Base-by-base conservation (phyloP, 1,284 basidiomycete genomes). In the Fistulina hepatica region DNA sequence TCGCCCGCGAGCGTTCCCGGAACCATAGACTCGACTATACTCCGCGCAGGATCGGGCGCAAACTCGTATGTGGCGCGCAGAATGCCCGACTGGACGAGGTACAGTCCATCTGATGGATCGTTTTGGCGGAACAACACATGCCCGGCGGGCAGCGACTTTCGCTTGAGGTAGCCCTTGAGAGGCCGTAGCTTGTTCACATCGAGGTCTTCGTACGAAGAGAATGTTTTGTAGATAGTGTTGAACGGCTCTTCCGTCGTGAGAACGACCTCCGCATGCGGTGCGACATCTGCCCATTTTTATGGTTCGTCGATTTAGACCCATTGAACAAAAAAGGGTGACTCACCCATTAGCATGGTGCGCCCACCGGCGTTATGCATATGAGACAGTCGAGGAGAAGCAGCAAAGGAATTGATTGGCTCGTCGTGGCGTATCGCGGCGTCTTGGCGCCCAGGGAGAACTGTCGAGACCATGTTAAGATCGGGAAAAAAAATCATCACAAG, bases 1-100 rank as follows among this genome's bases (percentile, higher is more conserved):
- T 95, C 92, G 2, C 92, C 92, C 2, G 91, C 88, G 5, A 94
- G 63, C 0, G 89, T 89, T 2, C 90, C 91, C 2, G 90, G 79
- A 0, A 94, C 86, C 91, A 94, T 95, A 4, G 81, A 85, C 60
- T 90, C 86, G 51, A 85, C 79, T 33, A 89, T 74, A 8, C 61
- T 57, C 20, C 71, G 69, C 6, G 70, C 64, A 46, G 81, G 73
- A 36, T 79, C 75, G n/a, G n/a, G n/a, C 8, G 76, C 73, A 53
- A 90, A 91, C 36, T 63, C 59, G 56, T 93, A 93, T 12, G 71
- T 71, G 0, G 91, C 91, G 10, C 83, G 69, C 25, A 95, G 65
- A 22, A 88, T 74, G 8, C 92, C 92, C 0, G 76, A 69, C 50
- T 94, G 80, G 48, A 95, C 79, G 46, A 95, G 66, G 59, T 92